These are phyloP conservation scores for Clavispora santaluciae DNA, from an alignment of 805 yeast species.

Conservation along the genomic window DNA sequence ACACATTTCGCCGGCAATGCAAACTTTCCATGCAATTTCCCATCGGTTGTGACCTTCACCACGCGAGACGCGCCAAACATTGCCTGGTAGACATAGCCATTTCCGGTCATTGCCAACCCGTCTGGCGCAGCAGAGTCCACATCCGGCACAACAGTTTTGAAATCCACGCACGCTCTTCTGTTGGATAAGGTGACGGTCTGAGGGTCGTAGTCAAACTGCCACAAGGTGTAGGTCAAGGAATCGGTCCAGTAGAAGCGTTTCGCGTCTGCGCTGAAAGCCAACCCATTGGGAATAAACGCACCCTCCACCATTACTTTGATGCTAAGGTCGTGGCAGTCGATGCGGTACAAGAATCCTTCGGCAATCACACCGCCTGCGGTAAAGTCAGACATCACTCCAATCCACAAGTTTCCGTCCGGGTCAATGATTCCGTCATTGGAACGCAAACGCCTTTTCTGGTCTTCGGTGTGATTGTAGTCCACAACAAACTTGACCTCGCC, in stretches of 20 bases:
- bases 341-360: constrained; percentile 47
- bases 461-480: constrained; percentile 29
- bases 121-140: constrained; percentile 61
- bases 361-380: constrained; percentile 28
- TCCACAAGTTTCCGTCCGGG: constrained; percentile 70
- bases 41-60: constrained; percentile 46
- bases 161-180: constrained; percentile 20
- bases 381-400: constrained; percentile 74
- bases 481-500: constrained; percentile 36
- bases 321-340: constrained; percentile 28
- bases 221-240: constrained; percentile 29
- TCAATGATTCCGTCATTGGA: constrained; percentile 85
- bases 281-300: constrained; percentile 62
- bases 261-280: constrained; percentile 29
- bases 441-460: constrained; percentile 21
- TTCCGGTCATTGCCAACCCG: constrained; percentile 60
- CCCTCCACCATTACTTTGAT: constrained; percentile 31
- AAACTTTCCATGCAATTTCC: constrained; percentile 47
- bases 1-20: constrained; percentile 56
- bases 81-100: constrained; percentile 58
- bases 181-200: constrained; percentile 25
- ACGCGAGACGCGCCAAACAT: constrained; percentile 60
- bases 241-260: constrained; percentile 38
- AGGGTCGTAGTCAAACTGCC: constrained; percentile 35
- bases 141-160: constrained; percentile 14